Conservation (phyloP, 2,329 filamentous ascomycete species). For the Endothia cerciana region DNA sequence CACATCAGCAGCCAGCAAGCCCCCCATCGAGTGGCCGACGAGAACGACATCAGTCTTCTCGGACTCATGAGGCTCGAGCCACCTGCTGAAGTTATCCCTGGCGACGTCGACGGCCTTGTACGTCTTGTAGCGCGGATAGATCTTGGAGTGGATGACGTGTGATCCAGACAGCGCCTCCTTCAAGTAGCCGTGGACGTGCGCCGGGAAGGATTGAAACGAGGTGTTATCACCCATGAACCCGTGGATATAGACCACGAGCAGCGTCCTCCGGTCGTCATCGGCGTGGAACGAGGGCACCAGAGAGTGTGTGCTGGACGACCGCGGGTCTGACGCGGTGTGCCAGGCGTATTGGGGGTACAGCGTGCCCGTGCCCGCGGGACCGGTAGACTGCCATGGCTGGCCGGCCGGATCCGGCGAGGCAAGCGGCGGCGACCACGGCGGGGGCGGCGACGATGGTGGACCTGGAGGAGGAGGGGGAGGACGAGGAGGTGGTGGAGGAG, state of each 20-base stretch:
- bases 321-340: slow-evolving; percentile 43
- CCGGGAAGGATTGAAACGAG: slow-evolving; percentile 86
- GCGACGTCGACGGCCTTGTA: slow-evolving; percentile 73
- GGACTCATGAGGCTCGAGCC: slow-evolving; percentile 79
- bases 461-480: slow-evolving; percentile 10
- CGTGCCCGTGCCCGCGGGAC: neutral
- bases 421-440: slow-evolving; percentile 14
- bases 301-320: slow-evolving; percentile 54
- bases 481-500: slow-evolving; percentile 7
- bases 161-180: slow-evolving; percentile 68
- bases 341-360: slow-evolving; percentile 26
- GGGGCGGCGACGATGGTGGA: slow-evolving; percentile 21
- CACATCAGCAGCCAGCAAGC: slow-evolving; percentile 79
- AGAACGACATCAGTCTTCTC: slow-evolving; percentile 77
- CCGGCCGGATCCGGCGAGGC: slow-evolving; percentile 16
- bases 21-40: slow-evolving; percentile 89
- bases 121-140: slow-evolving; percentile 80
- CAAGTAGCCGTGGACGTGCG: slow-evolving; percentile 79
- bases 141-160: slow-evolving; percentile 84
- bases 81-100: slow-evolving; percentile 80
- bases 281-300: slow-evolving; percentile 44
- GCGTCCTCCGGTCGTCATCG: slow-evolving; percentile 49
- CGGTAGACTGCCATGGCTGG: slow-evolving; percentile 21
- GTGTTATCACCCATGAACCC: slow-evolving; percentile 46
- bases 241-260: slow-evolving; percentile 65